Conservation (phyloP, 148 eudicot genomes). For the Diospyros kaki region DNA sequence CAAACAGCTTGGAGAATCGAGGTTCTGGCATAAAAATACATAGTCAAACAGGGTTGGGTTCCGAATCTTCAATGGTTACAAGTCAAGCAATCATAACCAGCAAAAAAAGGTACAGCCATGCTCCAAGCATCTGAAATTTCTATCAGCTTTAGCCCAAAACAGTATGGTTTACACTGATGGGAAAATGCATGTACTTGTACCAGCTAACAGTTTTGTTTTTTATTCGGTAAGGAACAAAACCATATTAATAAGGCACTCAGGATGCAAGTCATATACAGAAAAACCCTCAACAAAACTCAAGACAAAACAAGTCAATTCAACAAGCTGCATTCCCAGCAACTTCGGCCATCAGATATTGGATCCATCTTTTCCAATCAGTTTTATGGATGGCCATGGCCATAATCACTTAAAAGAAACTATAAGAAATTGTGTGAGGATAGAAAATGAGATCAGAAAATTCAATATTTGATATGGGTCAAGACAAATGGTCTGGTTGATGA, state of each 20-base stretch:
- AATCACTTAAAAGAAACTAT: background rate
- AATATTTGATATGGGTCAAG: background rate
- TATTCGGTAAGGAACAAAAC: too few species aligned
- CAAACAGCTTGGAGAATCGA: constrained; percentile 8
- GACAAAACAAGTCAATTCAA: background rate
- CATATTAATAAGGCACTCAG: too few species aligned
- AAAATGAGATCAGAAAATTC: background rate
- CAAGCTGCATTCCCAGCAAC: background rate
- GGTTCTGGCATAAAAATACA: background rate
- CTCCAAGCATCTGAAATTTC: background rate
- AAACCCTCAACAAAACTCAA: too few species aligned
- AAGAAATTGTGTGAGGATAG: background rate
- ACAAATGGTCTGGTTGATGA: background rate
- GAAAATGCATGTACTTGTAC: background rate
- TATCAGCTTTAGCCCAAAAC: background rate
- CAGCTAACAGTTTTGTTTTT: background rate
- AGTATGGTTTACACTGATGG: background rate
- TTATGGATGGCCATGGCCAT: background rate
- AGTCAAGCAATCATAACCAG: background rate
- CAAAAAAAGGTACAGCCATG: background rate
- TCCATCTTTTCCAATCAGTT: background rate
- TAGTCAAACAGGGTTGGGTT: background rate
- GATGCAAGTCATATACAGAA: too few species aligned
- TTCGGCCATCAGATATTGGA: background rate
- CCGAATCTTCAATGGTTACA: background rate